Conservation (phyloP, 148 eudicot genomes). For the Rhododendron griersonianum region DNA sequence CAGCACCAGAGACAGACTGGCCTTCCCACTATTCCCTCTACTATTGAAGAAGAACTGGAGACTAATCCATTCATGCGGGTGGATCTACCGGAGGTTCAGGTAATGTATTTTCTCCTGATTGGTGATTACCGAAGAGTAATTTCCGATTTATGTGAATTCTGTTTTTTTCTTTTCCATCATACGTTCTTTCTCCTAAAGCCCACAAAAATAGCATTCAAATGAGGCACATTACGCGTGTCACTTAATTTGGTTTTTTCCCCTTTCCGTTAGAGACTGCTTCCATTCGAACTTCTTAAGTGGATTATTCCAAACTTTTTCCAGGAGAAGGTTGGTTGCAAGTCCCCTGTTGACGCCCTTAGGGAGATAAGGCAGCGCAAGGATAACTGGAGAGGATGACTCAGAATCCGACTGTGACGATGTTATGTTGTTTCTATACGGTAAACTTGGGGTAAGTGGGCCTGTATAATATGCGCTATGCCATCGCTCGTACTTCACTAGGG, state of each 20-base stretch:
- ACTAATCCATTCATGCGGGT: conserved; percentile 88
- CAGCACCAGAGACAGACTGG: conserved; percentile 54
- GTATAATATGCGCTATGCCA: not conserved
- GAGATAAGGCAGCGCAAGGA: conserved; percentile 81
- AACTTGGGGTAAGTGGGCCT: not conserved
- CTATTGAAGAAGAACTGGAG: conserved; percentile 80
- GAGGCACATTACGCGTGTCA: not conserved
- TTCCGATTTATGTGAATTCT: too few relatives aligned
- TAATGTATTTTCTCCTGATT: not conserved
- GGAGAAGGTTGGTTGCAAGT: conserved; percentile 56
- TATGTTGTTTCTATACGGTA: not conserved
- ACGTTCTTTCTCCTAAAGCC: not conserved
- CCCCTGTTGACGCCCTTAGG: conserved; percentile 65
- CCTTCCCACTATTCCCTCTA: conserved; percentile 87
- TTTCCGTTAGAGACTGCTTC: not conserved
- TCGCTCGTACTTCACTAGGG: not conserved
- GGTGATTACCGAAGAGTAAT: not conserved
- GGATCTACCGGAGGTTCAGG: conserved; percentile 78
- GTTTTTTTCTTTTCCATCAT: not conserved
- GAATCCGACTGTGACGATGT: not conserved
- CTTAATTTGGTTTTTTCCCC: not conserved
- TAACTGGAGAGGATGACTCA: conserved; percentile 68
- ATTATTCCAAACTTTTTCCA: conserved; percentile 17
- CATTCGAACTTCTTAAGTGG: not conserved
- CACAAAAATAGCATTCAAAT: not conserved